Conservation (phyloP, 768 basidiomycete species). For the Hygrophorus russula region DNA sequence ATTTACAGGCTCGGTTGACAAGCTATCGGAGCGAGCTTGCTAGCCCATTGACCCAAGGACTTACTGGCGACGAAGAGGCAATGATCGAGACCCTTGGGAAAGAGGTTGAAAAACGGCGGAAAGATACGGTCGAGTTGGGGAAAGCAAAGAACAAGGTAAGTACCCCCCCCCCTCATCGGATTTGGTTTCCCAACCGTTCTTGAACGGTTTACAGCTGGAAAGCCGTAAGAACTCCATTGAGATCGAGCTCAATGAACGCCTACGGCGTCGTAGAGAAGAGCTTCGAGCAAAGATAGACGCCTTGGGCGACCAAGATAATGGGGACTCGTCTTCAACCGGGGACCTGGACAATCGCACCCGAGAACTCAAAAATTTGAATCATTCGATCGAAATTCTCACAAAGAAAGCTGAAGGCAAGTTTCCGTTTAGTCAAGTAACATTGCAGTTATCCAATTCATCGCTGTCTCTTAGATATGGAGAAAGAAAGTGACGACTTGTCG, state of each 20-base stretch:
- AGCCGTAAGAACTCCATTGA: constrained; percentile 72
- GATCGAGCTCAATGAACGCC: constrained; percentile 86
- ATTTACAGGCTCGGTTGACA: constrained; percentile 48
- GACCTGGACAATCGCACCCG: constrained; percentile 57
- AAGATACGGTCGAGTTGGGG: constrained; percentile 55
- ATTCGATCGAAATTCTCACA: constrained; percentile 52
- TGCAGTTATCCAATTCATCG: constrained; percentile 1
- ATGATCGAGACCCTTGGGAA: constrained; percentile 56
- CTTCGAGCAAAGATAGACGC: constrained; percentile 65
- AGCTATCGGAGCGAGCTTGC: constrained; percentile 61
- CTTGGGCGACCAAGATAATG: constrained; percentile 50
- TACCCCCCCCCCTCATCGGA: background rate
- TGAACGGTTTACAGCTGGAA: constrained; percentile 38
- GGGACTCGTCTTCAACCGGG: constrained; percentile 45
- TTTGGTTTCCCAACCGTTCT: background rate
- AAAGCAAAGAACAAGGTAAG: constrained; percentile 63
- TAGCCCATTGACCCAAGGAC: constrained; percentile 62
- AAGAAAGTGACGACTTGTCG: constrained; percentile 52
- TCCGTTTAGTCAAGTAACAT: background rate
- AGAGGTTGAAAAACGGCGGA: constrained; percentile 68
- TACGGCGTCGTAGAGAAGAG: constrained; percentile 73
- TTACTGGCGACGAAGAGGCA: constrained; percentile 63
- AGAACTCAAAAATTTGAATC: constrained; percentile 59
- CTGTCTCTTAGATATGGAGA: constrained; percentile 42
- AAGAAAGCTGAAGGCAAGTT: constrained; percentile 49